A percentile compares a stretch with the other conserved stretches of the same genome.
phyloP scores from a whole-genome alignment of 2,329 filamentous ascomycete genomes.

The Emericellopsis cladophorae region DNA sequence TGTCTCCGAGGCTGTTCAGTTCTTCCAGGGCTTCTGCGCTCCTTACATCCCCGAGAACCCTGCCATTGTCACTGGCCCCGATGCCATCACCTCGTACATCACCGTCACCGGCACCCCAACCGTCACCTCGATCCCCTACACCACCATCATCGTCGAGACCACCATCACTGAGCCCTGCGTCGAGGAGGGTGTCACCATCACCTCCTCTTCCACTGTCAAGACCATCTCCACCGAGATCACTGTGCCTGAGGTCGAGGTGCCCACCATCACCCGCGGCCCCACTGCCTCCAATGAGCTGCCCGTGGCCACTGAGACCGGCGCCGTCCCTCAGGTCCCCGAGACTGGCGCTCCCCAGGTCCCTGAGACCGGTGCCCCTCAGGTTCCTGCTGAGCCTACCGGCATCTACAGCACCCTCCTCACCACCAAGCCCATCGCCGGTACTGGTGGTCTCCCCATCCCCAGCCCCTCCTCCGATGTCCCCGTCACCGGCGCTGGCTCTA shows the following conservation, averaged over 20 bases:
- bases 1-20: slow-evolving; percentile 60
- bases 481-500: background rate
- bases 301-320: background rate
- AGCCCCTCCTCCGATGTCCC: background rate
- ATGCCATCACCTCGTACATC: slow-evolving; percentile 48
- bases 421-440: background rate
- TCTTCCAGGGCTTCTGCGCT: slow-evolving; percentile 87
- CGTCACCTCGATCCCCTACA: slow-evolving; percentile 33
- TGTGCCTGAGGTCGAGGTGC: slow-evolving; percentile 40
- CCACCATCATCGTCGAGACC: slow-evolving; percentile 34
- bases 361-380: slow-evolving; percentile 25
- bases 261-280: slow-evolving; percentile 14
- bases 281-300: slow-evolving; percentile 3
- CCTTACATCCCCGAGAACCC: slow-evolving; percentile 64
- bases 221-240: slow-evolving; percentile 37
- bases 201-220: slow-evolving; percentile 30
- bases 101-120: slow-evolving; percentile 39
- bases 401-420: slow-evolving; percentile 1
- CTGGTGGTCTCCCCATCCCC: background rate
- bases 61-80: slow-evolving; percentile 67
- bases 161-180: slow-evolving; percentile 37
- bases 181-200: slow-evolving; percentile 32
- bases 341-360: slow-evolving; percentile 10
- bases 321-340: slow-evolving; percentile 38
- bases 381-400: slow-evolving; percentile 14